Evolutionary conservation across 2,329 filamentous ascomycete genomes (phyloP).

Genomic region (Epichloe gansuensis): DNA sequence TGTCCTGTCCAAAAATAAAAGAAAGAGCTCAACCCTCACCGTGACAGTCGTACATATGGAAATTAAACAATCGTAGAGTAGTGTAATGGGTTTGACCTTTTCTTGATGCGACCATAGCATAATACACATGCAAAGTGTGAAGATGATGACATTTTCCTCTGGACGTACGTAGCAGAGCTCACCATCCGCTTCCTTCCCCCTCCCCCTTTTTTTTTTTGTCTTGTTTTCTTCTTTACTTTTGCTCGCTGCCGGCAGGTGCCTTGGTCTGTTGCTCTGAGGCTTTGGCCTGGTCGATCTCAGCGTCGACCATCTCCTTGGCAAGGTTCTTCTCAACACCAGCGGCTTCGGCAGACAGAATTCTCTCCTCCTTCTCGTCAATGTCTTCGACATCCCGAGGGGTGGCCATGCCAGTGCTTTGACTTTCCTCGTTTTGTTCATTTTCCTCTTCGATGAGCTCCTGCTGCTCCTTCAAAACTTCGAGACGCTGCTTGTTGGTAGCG

Average conservation of each 20-base stretch:
- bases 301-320: conserved; percentile 41
- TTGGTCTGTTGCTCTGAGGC: conserved; percentile 17
- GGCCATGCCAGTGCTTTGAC: conserved; percentile 60
- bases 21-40: neutral
- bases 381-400: conserved; percentile 78
- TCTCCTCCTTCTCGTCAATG: conserved; percentile 89
- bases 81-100: neutral
- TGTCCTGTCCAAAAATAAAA: neutral
- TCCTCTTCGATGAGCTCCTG: conserved; percentile 97
- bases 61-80: conserved; percentile 16
- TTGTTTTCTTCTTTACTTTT: conserved; percentile 1
- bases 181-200: neutral
- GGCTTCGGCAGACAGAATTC: conserved; percentile 39
- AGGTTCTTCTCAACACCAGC: conserved; percentile 35
- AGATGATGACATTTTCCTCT: neutral
- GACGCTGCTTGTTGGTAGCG: conserved; percentile 95
- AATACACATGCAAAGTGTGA: neutral
- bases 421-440: conserved; percentile 78
- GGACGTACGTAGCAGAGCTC: too few species aligned
- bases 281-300: conserved; percentile 35
- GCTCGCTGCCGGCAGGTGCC: conserved; percentile 1
- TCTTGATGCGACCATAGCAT: neutral
- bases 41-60: conserved; percentile 11
- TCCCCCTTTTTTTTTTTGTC: neutral
- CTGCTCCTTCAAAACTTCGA: conserved; percentile 97